Evolutionary conservation across 176 grass and related monocot species (phyloP).

Genomic region (Lolium perenne): DNA sequence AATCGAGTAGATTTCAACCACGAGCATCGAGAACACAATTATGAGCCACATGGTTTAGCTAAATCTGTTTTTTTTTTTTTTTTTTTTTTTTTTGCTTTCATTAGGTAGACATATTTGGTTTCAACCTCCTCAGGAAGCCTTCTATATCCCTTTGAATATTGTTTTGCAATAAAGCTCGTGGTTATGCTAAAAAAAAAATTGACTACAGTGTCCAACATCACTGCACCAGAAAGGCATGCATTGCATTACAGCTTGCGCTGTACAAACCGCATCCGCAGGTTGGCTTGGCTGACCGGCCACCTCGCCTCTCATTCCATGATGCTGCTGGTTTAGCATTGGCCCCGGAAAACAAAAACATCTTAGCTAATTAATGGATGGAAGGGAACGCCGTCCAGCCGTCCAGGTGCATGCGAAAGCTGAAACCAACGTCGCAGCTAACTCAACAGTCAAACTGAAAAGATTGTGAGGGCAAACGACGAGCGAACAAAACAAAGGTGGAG

Average conservation of each 20-base stretch:
- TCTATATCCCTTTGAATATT: no score
- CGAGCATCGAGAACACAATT: no score
- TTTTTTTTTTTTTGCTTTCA: no score
- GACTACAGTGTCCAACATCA: background rate
- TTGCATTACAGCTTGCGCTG: background rate
- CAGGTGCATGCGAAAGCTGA: background rate
- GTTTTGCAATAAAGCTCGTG: no score
- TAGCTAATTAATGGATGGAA: background rate
- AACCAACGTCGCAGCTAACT: background rate
- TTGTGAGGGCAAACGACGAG: background rate
- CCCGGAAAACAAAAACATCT: slow-evolving; percentile 3
- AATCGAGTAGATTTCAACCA: background rate
- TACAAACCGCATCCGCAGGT: background rate
- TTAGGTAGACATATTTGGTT: no score
- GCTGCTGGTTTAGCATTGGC: background rate
- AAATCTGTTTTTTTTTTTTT: no score
- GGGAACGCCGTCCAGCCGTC: background rate
- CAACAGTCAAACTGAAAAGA: background rate
- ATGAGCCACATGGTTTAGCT: no score
- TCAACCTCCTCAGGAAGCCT: no score
- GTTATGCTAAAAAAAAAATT: background rate
- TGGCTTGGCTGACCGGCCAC: background rate
- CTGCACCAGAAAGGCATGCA: background rate
- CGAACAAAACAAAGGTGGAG: background rate
- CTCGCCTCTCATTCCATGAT: background rate